Evolutionary conservation across 495 filamentous ascomycete species (phyloP).

Genomic region (Penicillium salamii): DNA sequence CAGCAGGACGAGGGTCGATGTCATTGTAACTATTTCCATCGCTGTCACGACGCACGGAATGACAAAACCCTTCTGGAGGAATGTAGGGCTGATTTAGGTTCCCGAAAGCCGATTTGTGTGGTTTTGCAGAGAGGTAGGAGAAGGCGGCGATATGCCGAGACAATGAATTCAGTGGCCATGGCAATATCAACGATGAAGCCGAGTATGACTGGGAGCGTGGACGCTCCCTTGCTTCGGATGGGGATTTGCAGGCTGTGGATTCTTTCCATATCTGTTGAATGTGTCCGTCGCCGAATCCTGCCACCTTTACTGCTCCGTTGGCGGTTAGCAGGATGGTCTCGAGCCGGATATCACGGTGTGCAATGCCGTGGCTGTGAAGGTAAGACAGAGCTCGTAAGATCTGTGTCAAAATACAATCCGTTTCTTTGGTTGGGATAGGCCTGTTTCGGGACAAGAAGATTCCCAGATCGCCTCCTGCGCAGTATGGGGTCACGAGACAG

Average conservation of each 20-base stretch:
- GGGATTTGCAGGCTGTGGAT: slow-evolving; percentile 1
- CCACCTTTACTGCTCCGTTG: slow-evolving; percentile 86
- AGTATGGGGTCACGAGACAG: slow-evolving; percentile 97
- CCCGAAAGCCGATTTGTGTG: slow-evolving; percentile 12
- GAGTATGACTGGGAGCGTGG: neutral
- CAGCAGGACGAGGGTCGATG: slow-evolving; percentile 84
- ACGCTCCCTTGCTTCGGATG: neutral
- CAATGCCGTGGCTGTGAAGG: slow-evolving; percentile 91
- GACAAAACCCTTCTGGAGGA: slow-evolving; percentile 16
- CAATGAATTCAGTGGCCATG: slow-evolving; percentile 7
- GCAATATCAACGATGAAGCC: slow-evolving; percentile 13
- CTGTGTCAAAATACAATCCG: slow-evolving; percentile 95
- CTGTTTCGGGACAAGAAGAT: slow-evolving; percentile 74
- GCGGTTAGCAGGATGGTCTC: slow-evolving; percentile 92
- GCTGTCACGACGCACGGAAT: slow-evolving; percentile 34
- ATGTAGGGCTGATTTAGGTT: slow-evolving; percentile 20
- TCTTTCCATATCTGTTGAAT: slow-evolving; percentile 34
- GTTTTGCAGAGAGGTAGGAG: neutral
- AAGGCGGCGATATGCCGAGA: neutral
- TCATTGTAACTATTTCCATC: slow-evolving; percentile 69
- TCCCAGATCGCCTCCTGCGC: slow-evolving; percentile 88
- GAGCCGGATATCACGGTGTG: slow-evolving; percentile 90
- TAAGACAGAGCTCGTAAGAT: slow-evolving; percentile 96
- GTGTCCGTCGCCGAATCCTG: slow-evolving; percentile 93
- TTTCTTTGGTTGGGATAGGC: slow-evolving; percentile 70